These are phyloP conservation scores for Lipomyces orientalis DNA, from an alignment of 805 yeast species.

Conservation along the genomic window DNA sequence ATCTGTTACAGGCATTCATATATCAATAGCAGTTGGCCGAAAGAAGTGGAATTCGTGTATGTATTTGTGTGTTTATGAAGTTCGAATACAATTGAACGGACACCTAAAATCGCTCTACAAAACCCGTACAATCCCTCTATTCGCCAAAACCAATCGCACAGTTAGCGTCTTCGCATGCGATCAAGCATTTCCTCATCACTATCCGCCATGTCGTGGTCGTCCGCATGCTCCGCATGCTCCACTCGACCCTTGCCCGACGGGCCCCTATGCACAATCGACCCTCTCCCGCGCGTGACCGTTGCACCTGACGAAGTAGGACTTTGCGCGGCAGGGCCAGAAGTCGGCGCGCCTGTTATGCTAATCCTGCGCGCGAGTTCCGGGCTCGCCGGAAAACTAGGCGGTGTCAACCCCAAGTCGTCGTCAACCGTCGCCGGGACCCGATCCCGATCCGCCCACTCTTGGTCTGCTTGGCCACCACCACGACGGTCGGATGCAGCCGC, in stretches of 20 bases:
- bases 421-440: not conserved
- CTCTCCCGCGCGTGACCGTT: not conserved
- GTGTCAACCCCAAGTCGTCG: not conserved
- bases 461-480: not conserved
- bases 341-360: not conserved
- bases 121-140: not conserved
- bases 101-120: not conserved
- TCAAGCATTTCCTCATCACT: conserved; percentile 27
- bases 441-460: not conserved
- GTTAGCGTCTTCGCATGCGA: conserved; percentile 1
- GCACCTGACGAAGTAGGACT: not conserved
- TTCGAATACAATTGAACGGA: not conserved
- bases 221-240: conserved; percentile 29
- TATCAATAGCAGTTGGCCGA: not conserved
- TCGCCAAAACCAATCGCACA: not conserved
- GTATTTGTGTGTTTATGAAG: not conserved
- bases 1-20: not conserved
- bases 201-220: conserved; percentile 20
- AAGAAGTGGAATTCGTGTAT: not conserved
- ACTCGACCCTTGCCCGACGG: conserved; percentile 22
- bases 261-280: conserved; percentile 12
- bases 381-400: not conserved
- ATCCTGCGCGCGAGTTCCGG: not conserved
- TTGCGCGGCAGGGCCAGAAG: not conserved
- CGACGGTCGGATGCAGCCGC: not conserved